Evolutionary conservation across 352 stramenopile genomes (phyloP), one percentile per base, ranked within the genome.

Genomic region (Phytophthora cactorum): DNA sequence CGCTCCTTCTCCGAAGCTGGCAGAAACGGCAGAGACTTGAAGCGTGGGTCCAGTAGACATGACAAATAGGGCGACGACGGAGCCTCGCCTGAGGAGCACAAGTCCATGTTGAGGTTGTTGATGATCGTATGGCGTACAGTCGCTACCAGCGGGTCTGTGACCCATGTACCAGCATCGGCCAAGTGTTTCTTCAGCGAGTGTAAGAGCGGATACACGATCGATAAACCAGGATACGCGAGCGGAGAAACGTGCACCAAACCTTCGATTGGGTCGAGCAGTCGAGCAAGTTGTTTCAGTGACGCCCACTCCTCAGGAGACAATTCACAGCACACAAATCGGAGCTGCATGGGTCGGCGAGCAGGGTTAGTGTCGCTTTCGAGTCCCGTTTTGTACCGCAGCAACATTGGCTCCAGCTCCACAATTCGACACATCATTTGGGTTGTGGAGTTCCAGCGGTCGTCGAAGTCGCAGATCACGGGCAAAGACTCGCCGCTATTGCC

Each of bases 381-480:
- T n/a, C 84, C 86, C 32, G 72, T 86, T 68, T 91, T 93, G 71
- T 93, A 93, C 1, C 83, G 79, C 59, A 89, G 51, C 15, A 93
- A 57, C 78, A 90, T 89, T 5, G 77, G 65, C 63, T 93, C 81
- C n/a, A 93, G 58, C 65, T 93, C 78, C 11, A 93, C 85, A 54
- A 93, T 91, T 17, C 85, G 78, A 63, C 81, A 89, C 53, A 93
- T 90, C 85, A 93, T 93, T 55, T 90, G 78, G 2, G 78, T 88
- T 6, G 81, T 91, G 45, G 85, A 91, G 55, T 91, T 93, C 84
- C 84, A 93, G 1, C 78, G 81, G 45, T 88, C 75, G 32, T 90
- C 86, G 65, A 90, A 86, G 61, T 93, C 83, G 31, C 86, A 93
- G 43, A 92, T 89, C n/a, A 93, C 81, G 4, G 85, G 88, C 3